Evolutionary conservation across 2,329 filamentous ascomycete species (phyloP).

Genomic region (Colletotrichum higginsianum): DNA sequence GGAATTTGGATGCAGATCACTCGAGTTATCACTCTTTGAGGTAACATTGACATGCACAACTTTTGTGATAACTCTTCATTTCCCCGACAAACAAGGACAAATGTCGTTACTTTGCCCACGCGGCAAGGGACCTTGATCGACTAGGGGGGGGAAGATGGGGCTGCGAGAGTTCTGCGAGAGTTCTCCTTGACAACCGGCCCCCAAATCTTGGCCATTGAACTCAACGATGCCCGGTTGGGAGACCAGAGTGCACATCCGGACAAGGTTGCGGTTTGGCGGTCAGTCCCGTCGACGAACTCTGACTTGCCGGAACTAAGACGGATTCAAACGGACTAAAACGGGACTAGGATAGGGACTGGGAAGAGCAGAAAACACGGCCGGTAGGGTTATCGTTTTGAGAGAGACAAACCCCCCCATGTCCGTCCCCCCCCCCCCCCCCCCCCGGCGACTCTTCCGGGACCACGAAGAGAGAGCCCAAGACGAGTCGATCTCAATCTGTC

Average conservation of each 20-base stretch:
- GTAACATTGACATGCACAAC: too few species aligned
- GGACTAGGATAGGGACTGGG: not conserved
- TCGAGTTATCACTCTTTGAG: not conserved
- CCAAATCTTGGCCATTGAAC: constrained; percentile 4
- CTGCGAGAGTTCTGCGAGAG: not conserved
- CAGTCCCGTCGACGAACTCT: not conserved
- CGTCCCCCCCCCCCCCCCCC: too few species aligned
- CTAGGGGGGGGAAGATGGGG: too few species aligned
- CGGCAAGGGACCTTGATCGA: constrained; percentile 1
- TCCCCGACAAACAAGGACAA: not conserved
- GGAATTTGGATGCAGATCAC: constrained; percentile 32
- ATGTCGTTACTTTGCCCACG: not conserved
- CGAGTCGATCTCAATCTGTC: constrained; percentile 19
- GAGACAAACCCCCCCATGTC: not conserved
- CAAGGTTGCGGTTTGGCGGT: not conserved
- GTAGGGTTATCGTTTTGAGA: not conserved
- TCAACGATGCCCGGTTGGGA: not conserved
- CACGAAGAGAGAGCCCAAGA: not conserved
- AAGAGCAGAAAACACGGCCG: not conserved
- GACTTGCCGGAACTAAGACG: too few species aligned
- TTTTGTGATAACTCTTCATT: not conserved
- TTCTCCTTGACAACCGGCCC: constrained; percentile 2
- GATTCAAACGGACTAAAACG: too few species aligned
- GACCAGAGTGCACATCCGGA: constrained; percentile 3
- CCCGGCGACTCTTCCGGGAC: not conserved